phyloP scores from a whole-genome alignment of 2,329 filamentous ascomycete genomes.

The Colletotrichum simmondsii region DNA sequence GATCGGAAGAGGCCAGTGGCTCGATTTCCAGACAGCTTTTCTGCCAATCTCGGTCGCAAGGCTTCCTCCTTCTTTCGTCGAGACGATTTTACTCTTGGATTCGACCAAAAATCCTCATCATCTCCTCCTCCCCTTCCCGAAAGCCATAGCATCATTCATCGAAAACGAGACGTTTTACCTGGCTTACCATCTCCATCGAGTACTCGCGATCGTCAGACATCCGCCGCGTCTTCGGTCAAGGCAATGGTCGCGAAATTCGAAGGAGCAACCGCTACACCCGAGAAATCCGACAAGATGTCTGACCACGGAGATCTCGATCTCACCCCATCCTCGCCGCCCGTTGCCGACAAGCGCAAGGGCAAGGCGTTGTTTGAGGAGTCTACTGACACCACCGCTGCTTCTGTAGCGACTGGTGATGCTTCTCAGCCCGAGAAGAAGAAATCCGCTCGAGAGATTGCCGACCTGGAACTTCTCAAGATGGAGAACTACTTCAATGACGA shows the following conservation, averaged over 20 bases:
- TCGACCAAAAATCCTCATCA: not conserved
- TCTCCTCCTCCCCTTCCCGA: slow-evolving; percentile 5
- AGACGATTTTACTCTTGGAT: not conserved
- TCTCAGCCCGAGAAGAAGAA: not conserved
- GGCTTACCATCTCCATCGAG: not conserved
- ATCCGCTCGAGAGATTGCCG: not conserved
- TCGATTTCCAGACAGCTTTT: slow-evolving; percentile 29
- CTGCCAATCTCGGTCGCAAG: slow-evolving; percentile 29
- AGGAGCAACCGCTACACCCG: not conserved
- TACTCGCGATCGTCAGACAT: slow-evolving; percentile 16
- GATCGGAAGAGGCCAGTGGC: slow-evolving; percentile 31
- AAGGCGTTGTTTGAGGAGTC: slow-evolving; percentile 6
- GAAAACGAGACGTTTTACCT: slow-evolving; percentile 19
- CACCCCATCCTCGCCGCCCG: slow-evolving; percentile 6
- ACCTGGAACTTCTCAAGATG: slow-evolving; percentile 28
- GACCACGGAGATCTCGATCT: not conserved
- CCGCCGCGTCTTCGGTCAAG: slow-evolving; percentile 23
- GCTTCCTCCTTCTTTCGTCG: slow-evolving; percentile 4
- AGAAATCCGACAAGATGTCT: not conserved
- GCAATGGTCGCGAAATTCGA: slow-evolving; percentile 32
- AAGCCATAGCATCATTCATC: slow-evolving; percentile 14
- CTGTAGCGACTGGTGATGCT: not conserved
- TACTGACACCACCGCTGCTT: not conserved
- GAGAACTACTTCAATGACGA: slow-evolving; percentile 22
- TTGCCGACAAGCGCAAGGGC: slow-evolving; percentile 7